Evolutionary conservation across 257 asterid species (phyloP).

Genomic region (Mitragyna speciosa): DNA sequence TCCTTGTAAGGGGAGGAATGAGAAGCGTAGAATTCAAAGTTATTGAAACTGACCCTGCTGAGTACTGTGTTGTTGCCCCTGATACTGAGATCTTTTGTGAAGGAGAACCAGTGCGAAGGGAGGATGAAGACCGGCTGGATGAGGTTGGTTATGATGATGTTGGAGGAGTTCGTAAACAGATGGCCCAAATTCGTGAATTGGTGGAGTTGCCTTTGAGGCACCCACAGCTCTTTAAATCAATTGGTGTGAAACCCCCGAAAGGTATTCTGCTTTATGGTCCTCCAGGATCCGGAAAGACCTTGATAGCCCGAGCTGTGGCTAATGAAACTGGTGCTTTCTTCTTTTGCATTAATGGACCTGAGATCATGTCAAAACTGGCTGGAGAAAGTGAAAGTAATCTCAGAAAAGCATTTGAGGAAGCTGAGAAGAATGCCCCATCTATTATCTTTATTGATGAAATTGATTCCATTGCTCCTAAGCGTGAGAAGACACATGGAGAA

Average conservation of each 20-base stretch:
- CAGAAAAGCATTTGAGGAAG: constrained; percentile 93
- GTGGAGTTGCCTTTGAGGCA: constrained; percentile 88
- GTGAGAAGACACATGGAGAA: constrained; percentile 90
- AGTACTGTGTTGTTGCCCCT: constrained; percentile 84
- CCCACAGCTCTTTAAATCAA: constrained; percentile 84
- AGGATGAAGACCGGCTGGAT: constrained; percentile 72
- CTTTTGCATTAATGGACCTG: constrained; percentile 87
- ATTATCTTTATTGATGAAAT: constrained; percentile 85
- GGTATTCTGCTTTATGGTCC: constrained; percentile 84
- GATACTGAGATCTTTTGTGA: constrained; percentile 88
- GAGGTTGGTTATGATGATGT: constrained; percentile 90
- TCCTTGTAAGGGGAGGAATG: constrained; percentile 88
- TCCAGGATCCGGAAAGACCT: constrained; percentile 90
- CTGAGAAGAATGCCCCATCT: constrained; percentile 95
- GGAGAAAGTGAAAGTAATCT: constrained; percentile 96
- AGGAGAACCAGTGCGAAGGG: constrained; percentile 77
- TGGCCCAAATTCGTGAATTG: constrained; percentile 86
- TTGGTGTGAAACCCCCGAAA: constrained; percentile 87
- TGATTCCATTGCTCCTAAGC: constrained; percentile 92
- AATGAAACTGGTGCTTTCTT: constrained; percentile 94
- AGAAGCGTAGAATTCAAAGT: constrained; percentile 79
- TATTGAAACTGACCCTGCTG: constrained; percentile 72
- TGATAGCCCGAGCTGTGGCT: constrained; percentile 89
- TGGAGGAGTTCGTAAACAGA: constrained; percentile 89
- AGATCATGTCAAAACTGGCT: constrained; percentile 85